These are phyloP conservation scores for Lactifluus rugatus DNA, from an alignment of 768 basidiomycete species.

Conservation along the genomic window DNA sequence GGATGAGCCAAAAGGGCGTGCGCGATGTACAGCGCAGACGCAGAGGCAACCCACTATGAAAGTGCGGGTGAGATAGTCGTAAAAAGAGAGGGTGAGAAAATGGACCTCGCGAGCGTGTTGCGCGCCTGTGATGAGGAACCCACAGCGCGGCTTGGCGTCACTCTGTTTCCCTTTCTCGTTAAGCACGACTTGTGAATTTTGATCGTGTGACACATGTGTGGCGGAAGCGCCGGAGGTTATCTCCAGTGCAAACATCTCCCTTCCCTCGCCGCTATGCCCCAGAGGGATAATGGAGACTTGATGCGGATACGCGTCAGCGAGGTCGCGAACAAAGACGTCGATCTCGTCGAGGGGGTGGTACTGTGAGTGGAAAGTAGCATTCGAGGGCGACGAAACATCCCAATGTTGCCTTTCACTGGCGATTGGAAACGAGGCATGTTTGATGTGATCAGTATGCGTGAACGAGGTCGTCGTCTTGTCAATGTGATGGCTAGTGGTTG, in stretches of 20 bases:
- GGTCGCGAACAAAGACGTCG: conserved; percentile 39
- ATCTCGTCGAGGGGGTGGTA: conserved; percentile 55
- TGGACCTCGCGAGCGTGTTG: conserved; percentile 70
- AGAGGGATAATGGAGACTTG: conserved; percentile 36
- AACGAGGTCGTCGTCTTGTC: conserved; percentile 28
- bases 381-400: conserved; percentile 23
- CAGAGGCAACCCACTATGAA: conserved; percentile 68
- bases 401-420: conserved; percentile 6
- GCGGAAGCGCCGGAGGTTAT: conserved; percentile 30
- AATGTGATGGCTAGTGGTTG: conserved; percentile 10
- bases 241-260: conserved; percentile 47
- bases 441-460: conserved; percentile 27
- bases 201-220: conserved; percentile 9
- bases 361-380: conserved; percentile 30
- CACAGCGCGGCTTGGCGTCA: conserved; percentile 30
- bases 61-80: not conserved
- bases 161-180: conserved; percentile 10
- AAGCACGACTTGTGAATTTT: conserved; percentile 6
- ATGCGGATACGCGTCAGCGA: conserved; percentile 40
- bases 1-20: conserved; percentile 54
- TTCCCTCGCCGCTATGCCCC: conserved; percentile 49
- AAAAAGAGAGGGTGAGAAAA: not conserved
- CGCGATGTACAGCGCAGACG: conserved; percentile 60
- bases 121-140: conserved; percentile 60
- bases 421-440: conserved; percentile 3